These are phyloP conservation scores for Geranium rotundifolium DNA, from an alignment of 345 rosid species.

Conservation along the genomic window DNA sequence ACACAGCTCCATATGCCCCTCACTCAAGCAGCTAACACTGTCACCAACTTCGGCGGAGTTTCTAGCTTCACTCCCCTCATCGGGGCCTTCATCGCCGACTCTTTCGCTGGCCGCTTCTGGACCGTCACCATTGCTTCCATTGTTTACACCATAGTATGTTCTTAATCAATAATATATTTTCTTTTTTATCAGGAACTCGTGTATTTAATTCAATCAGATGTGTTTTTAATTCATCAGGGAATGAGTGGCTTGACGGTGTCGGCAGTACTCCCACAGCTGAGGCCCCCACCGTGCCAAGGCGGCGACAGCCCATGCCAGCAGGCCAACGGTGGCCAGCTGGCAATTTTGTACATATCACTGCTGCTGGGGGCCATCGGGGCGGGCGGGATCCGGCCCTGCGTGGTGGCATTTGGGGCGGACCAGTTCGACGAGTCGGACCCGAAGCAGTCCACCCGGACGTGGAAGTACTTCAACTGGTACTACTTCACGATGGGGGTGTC, in stretches of 20 bases:
- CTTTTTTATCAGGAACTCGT: too few species aligned
- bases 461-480: constrained; percentile 90
- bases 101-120: constrained; percentile 87
- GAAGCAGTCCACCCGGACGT: constrained; percentile 49
- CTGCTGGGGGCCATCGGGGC: constrained; percentile 67
- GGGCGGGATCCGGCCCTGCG: constrained; percentile 92
- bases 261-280: constrained; percentile 52
- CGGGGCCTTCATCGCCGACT: constrained; percentile 80
- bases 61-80: constrained; percentile 71
- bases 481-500: constrained; percentile 77
- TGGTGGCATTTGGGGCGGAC: constrained; percentile 83
- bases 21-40: constrained; percentile 86
- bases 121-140: constrained; percentile 57
- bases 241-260: constrained; percentile 65
- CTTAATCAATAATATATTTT: too few species aligned
- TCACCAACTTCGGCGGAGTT: constrained; percentile 82
- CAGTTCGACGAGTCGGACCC: constrained; percentile 38
- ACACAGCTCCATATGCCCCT: constrained; percentile 74
- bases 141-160: constrained; percentile 54
- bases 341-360: constrained; percentile 50
- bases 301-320: constrained; percentile 42
- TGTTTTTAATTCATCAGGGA: constrained; percentile 43
- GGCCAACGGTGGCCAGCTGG: constrained; percentile 37
- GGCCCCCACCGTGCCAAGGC: constrained; percentile 71
- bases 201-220: too few species aligned